Percentiles rank a stretch among this genome's conserved stretches.
Evolutionary conservation across 1,284 basidiomycete genomes (phyloP).

Genomic region (Microbotryum intermedium): DNA sequence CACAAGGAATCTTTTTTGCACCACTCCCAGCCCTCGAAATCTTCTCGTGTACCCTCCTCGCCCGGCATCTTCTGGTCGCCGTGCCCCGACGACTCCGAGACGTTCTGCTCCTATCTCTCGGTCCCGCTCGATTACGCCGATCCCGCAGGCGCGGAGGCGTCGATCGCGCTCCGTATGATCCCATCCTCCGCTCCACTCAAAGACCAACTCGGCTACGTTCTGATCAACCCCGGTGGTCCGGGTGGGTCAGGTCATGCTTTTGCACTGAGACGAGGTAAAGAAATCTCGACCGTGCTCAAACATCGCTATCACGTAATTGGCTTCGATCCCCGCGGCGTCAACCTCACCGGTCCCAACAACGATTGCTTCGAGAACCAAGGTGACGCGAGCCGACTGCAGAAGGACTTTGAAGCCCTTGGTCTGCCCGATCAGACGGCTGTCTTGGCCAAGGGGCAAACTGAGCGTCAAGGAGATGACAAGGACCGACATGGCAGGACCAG

Average conservation of each 20-base stretch:
- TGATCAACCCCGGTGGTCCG: conserved; percentile 28
- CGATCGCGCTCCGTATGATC: conserved; percentile 31
- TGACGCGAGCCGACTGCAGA: conserved; percentile 9
- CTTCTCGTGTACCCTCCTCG: too few relatives aligned
- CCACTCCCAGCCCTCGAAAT: too few relatives aligned
- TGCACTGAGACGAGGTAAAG: conserved; percentile 4
- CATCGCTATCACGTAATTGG: conserved; percentile 27
- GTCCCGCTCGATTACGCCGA: conserved; percentile 16
- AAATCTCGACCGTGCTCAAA: neutral
- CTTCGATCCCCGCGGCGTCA: conserved; percentile 32
- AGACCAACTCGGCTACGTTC: conserved; percentile 7
- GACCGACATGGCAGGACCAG: neutral
- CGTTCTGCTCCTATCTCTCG: conserved; percentile 18
- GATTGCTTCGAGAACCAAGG: conserved; percentile 15
- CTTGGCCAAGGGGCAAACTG: neutral
- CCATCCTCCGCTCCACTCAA: conserved; percentile 16
- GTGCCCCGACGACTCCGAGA: conserved; percentile 14
- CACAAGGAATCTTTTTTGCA: too few relatives aligned
- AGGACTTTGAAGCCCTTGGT: conserved; percentile 14
- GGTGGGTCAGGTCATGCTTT: conserved; percentile 13
- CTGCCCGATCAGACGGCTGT: conserved; percentile 2
- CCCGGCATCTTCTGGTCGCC: conserved; percentile 15
- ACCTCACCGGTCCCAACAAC: conserved; percentile 21
- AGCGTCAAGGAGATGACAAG: neutral
- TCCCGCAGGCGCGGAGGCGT: neutral